Evolutionary conservation across 768 basidiomycete genomes (phyloP), one percentile per base, ranked within the genome.

Genomic region (Boletus sp.): DNA sequence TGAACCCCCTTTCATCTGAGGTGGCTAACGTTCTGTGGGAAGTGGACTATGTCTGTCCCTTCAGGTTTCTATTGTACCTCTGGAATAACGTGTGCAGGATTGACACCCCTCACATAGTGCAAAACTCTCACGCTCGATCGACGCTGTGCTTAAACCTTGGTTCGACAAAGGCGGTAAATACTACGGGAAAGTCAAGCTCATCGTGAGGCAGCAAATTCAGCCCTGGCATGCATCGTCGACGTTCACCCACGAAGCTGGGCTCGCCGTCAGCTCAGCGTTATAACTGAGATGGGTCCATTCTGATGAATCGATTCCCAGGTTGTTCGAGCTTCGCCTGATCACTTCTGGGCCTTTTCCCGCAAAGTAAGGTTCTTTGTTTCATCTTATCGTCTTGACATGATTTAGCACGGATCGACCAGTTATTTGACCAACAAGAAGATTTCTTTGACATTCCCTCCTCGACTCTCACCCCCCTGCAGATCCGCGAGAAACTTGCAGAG

Each of bases 11-110:
- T 44, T 37, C 17, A 10, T 10, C 35, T 24, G 1, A 42, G 20
- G 50, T 29, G 15, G 18, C 47, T 56, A 12, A 55, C 14, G 17
- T 40, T 10, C 14, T 40, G 15, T 55, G 36, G 7, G 1, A 60
- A 92, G 90, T 92, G 75, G 92, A 93, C 72, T 92, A 90, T 70
- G 89, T 92, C 64, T 94, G 92, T 64, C 91, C 91, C 1, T 93
- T 77, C 79, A 90, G 87, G 87, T 86, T 39, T 28, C 17, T 9
- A 11, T 35, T 20, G 1, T 36, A 11, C 10, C 32, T 54, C 17
- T 46, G 5, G 0, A 24, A 7, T 20, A 3, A 4, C 4, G 4
- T 17, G 10, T 37, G 36, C 4, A 36, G 1, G 2, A 40, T 49
- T 60, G 39, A 69, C 18, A 17, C 6, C 15, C 14, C 30, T 47